A percentile compares a stretch with the other conserved stretches of the same genome.
Conservation (phyloP, 1,139 yeast genomes). For the Taiozyma onychis region DNA sequence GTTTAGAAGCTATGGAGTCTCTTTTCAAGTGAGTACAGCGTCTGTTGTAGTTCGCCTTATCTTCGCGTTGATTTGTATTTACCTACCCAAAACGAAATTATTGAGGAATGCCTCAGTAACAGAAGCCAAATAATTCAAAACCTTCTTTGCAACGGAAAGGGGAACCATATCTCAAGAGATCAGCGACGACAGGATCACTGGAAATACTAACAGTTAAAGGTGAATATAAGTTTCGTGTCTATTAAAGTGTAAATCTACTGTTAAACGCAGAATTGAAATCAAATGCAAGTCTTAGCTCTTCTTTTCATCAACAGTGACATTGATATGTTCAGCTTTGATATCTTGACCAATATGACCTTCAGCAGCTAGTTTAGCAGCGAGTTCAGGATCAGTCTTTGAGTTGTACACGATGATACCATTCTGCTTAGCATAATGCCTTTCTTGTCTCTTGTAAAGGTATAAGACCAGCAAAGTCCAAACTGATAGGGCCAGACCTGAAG, state of each 20-base stretch:
- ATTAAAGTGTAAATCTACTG: too few species aligned
- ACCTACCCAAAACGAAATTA: too few species aligned
- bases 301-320: neutral
- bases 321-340: neutral
- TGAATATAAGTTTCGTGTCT: too few species aligned
- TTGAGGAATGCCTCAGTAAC: too few species aligned
- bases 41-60: neutral
- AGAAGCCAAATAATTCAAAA: too few species aligned
- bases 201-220: too few species aligned
- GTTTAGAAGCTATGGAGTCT: neutral
- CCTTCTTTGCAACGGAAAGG: too few species aligned
- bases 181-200: too few species aligned
- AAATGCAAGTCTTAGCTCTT: neutral
- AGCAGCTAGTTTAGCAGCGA: neutral
- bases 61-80: too few species aligned
- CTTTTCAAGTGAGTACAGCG: neutral
- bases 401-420: slow-evolving; percentile 48
- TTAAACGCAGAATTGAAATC: neutral
- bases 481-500: slow-evolving; percentile 35
- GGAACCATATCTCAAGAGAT: too few species aligned
- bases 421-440: slow-evolving; percentile 41
- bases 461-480: slow-evolving; percentile 50
- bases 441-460: slow-evolving; percentile 53
- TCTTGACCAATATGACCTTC: neutral
- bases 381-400: slow-evolving; percentile 1